Conservation (phyloP, 129 eudicot genomes). For the Centrapalus pauciflorus region DNA sequence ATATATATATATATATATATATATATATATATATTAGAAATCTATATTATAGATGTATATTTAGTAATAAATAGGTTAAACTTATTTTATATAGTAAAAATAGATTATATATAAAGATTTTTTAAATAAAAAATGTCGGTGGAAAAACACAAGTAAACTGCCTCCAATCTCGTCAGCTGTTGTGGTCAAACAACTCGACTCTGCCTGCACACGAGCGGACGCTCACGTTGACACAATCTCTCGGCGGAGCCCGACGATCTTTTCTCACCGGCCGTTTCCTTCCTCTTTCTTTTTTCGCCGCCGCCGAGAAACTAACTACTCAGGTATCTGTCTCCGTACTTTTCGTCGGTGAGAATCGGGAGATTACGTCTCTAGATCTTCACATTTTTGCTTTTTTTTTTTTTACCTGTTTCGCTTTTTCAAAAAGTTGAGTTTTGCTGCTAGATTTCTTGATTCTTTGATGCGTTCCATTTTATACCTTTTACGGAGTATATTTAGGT, state of each 20-base stretch:
- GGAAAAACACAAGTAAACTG: constrained; percentile 12
- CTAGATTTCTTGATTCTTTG: neutral
- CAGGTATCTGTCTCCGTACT: neutral
- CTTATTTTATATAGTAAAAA: no score
- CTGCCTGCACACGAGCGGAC: constrained; percentile 11
- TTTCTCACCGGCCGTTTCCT: neutral
- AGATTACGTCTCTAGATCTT: neutral
- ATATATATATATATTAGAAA: no score
- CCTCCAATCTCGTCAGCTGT: constrained; percentile 5
- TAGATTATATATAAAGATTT: no score
- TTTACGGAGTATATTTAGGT: neutral
- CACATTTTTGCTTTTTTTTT: neutral
- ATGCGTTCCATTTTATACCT: neutral
- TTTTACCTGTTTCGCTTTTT: constrained; percentile 6
- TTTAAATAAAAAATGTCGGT: neutral
- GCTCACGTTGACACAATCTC: neutral
- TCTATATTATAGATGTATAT: no score
- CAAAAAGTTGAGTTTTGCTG: neutral
- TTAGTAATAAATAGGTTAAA: no score
- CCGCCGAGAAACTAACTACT: neutral
- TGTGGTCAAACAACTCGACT: constrained; percentile 5
- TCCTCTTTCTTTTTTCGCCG: neutral
- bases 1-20: no score
- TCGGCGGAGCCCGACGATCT: neutral
- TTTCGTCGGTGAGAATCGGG: neutral